These are phyloP conservation scores for Aspergillus mulundensis DNA, from an alignment of 495 filamentous ascomycete genomes.

Conservation along the genomic window DNA sequence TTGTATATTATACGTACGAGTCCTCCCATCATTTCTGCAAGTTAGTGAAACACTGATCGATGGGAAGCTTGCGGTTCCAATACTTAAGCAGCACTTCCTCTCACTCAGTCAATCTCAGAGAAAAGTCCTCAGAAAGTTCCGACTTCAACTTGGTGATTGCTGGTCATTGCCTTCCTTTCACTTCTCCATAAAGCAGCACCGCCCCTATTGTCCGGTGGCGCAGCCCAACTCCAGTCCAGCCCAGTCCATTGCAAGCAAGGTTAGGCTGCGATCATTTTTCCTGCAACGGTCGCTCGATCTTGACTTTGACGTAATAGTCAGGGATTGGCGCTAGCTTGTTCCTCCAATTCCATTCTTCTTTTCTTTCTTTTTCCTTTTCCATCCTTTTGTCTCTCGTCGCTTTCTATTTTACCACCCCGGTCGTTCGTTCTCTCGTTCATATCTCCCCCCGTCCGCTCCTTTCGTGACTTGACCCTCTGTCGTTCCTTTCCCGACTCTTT, in stretches of 20 bases:
- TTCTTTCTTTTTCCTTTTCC: slow-evolving; percentile 10
- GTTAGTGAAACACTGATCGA: background rate
- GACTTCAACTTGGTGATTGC: background rate
- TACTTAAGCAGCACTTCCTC: background rate
- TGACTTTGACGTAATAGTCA: slow-evolving; percentile 27
- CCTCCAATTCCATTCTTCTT: slow-evolving; percentile 15
- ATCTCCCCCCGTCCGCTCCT: background rate
- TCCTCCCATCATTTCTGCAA: background rate
- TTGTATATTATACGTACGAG: background rate
- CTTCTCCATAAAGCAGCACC: slow-evolving; percentile 1
- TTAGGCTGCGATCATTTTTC: slow-evolving; percentile 16
- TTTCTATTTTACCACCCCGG: background rate
- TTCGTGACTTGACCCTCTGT: slow-evolving; percentile 19
- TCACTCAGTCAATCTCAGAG: no score
- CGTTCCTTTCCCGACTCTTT: slow-evolving; percentile 15
- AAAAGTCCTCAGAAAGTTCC: background rate
- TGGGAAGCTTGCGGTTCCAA: background rate
- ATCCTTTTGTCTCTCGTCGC: slow-evolving; percentile 1
- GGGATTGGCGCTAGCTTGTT: slow-evolving; percentile 15
- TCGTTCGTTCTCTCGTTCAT: slow-evolving; percentile 14
- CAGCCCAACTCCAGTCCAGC: slow-evolving; percentile 17
- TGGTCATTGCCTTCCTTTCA: background rate
- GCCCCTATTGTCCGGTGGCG: slow-evolving; percentile 20
- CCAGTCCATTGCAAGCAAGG: slow-evolving; percentile 16
- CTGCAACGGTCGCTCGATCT: slow-evolving; percentile 7